phyloP scores from a whole-genome alignment of 192 early-diverging fungal genomes.

The Backusella mclennaniae region DNA sequence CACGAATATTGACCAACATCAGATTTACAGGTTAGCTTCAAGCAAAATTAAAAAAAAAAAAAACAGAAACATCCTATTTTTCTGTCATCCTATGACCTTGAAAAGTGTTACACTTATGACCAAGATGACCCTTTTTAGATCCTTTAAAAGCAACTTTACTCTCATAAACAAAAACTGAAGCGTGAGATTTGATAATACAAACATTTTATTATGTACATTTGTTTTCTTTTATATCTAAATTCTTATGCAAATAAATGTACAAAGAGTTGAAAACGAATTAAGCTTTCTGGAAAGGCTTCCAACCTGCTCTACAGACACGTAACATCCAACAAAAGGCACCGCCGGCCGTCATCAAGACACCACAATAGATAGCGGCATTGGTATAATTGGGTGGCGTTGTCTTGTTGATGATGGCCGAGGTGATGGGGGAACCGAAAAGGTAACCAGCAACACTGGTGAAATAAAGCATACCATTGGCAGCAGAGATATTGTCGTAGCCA shows the following conservation, averaged over 20 bases:
- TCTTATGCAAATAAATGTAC: neutral
- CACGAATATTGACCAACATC: too few relatives aligned
- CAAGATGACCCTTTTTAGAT: too few relatives aligned
- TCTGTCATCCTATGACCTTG: too few relatives aligned
- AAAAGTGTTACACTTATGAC: too few relatives aligned
- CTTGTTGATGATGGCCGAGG: constrained; percentile 28
- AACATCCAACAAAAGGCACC: constrained; percentile 11
- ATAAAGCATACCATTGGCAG: constrained; percentile 37
- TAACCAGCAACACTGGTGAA: constrained; percentile 40
- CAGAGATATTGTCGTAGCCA: constrained; percentile 34
- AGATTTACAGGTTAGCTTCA: too few relatives aligned
- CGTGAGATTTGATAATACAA: neutral
- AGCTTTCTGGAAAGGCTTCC: constrained; percentile 8
- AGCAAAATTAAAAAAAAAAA: too few relatives aligned
- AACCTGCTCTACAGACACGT: constrained; percentile 18
- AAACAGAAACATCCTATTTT: too few relatives aligned
- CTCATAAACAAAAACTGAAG: neutral
- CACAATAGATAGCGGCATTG: constrained; percentile 19
- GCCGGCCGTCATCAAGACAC: constrained; percentile 14
- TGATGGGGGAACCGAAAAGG: constrained; percentile 39
- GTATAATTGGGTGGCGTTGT: constrained; percentile 8
- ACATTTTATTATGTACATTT: neutral
- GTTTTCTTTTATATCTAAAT: neutral
- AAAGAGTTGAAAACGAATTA: neutral
- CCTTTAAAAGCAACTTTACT: too few relatives aligned